phyloP scores from a whole-genome alignment of 2,329 filamentous ascomycete genomes.

The Orbilia quercus region DNA sequence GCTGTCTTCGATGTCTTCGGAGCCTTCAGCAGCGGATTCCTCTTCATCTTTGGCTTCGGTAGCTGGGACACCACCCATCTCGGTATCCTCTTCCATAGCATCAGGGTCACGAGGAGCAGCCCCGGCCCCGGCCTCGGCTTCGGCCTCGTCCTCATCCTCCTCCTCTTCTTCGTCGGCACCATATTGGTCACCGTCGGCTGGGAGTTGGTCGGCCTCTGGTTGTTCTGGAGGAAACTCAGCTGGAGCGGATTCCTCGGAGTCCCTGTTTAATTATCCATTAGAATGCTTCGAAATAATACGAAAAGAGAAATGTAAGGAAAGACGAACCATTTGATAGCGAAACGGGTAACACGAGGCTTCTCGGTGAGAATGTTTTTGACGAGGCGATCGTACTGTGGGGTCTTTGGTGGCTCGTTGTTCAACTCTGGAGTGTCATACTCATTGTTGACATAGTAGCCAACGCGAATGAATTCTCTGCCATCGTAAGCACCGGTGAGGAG shows the following conservation, averaged over 20 bases:
- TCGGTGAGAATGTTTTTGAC: slow-evolving; percentile 91
- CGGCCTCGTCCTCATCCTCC: slow-evolving; percentile 75
- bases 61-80: slow-evolving; percentile 76
- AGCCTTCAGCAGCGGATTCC: slow-evolving; percentile 61
- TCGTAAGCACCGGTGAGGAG: slow-evolving; percentile 97
- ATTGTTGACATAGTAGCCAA: slow-evolving; percentile 99
- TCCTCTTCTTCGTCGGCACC: slow-evolving; percentile 80
- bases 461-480: slow-evolving; percentile 93
- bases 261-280: slow-evolving; percentile 70
- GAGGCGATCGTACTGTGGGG: slow-evolving; percentile 92
- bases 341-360: slow-evolving; percentile 96
- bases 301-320: slow-evolving; percentile 1
- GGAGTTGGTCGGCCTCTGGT: slow-evolving; percentile 87
- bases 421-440: slow-evolving; percentile 96
- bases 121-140: slow-evolving; percentile 65
- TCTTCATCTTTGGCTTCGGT: slow-evolving; percentile 60
- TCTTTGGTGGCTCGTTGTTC: slow-evolving; percentile 86
- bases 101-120: slow-evolving; percentile 61
- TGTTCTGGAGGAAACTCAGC: slow-evolving; percentile 97
- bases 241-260: slow-evolving; percentile 95
- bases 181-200: slow-evolving; percentile 85
- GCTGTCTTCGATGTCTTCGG: slow-evolving; percentile 70
- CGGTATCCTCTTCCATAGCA: slow-evolving; percentile 73
- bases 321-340: slow-evolving; percentile 95
- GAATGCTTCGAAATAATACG: not conserved